Evolutionary conservation across 2,329 filamentous ascomycete genomes (phyloP).

Genomic region (Neospermospora avenae): DNA sequence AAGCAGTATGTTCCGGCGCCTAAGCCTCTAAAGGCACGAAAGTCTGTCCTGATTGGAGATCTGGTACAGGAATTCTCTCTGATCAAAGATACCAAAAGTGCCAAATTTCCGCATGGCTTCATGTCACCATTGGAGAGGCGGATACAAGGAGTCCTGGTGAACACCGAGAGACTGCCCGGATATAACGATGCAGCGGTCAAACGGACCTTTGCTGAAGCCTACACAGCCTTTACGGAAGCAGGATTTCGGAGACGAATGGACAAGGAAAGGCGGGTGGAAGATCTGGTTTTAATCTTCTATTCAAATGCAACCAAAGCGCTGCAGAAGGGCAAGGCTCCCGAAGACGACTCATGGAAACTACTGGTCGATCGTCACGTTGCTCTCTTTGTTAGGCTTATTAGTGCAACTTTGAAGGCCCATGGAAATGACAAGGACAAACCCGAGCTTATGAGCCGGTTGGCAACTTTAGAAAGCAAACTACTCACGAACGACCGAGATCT

Average conservation of each 20-base stretch:
- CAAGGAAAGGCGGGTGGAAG: slow-evolving; percentile 89
- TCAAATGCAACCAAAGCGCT: slow-evolving; percentile 90
- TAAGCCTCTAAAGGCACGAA: slow-evolving; percentile 54
- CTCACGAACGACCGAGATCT: slow-evolving; percentile 92
- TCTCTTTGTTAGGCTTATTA: slow-evolving; percentile 85
- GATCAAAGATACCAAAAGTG: slow-evolving; percentile 65
- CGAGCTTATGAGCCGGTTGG: slow-evolving; percentile 75
- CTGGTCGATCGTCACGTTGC: slow-evolving; percentile 94
- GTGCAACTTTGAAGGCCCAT: slow-evolving; percentile 74
- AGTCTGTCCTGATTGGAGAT: slow-evolving; percentile 75
- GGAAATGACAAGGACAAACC: slow-evolving; percentile 82
- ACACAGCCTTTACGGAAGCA: slow-evolving; percentile 87
- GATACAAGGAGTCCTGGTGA: slow-evolving; percentile 53
- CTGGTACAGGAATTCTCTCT: slow-evolving; percentile 80
- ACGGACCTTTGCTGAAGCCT: slow-evolving; percentile 89
- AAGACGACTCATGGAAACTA: slow-evolving; percentile 86
- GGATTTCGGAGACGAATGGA: slow-evolving; percentile 88
- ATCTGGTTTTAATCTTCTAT: slow-evolving; percentile 93
- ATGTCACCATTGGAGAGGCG: slow-evolving; percentile 58
- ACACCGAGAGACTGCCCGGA: slow-evolving; percentile 79
- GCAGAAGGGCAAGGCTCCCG: slow-evolving; percentile 68
- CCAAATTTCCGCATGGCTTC: slow-evolving; percentile 68
- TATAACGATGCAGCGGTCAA: slow-evolving; percentile 90
- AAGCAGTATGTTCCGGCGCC: slow-evolving; percentile 77
- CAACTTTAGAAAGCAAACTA: slow-evolving; percentile 86